Evolutionary conservation across 202 grass and related monocot species (phyloP).

Genomic region (Panicum virgatum): DNA sequence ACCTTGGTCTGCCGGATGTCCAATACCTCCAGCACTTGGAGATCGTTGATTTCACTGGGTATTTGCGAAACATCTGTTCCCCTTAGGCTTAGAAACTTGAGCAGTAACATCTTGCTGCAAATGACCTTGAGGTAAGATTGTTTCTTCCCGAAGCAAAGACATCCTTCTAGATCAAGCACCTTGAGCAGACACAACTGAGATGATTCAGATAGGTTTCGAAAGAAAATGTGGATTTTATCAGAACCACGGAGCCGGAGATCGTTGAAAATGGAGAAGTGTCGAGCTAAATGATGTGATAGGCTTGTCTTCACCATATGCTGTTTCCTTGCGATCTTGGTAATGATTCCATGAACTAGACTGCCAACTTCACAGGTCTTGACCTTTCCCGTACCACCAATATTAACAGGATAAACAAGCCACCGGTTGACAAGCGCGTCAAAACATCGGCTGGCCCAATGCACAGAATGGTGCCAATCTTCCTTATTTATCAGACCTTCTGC

Average conservation of each 20-base stretch:
- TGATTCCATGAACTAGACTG: not conserved
- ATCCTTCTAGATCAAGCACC: not conserved
- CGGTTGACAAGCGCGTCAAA: not conserved
- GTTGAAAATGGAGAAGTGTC: constrained; percentile 23
- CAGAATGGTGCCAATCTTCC: not conserved
- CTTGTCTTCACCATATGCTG: not conserved
- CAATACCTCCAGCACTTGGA: constrained; percentile 17
- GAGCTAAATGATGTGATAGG: not conserved
- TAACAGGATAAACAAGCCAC: not conserved
- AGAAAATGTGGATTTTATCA: not conserved
- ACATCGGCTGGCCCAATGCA: not conserved
- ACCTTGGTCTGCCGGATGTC: constrained; percentile 11
- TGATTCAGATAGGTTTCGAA: not conserved
- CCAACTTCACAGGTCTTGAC: not conserved
- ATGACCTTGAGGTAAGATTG: not conserved
- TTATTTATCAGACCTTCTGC: not conserved
- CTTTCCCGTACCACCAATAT: not conserved
- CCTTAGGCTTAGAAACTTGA: not conserved
- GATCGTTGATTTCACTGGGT: constrained; percentile 5
- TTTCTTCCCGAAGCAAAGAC: not conserved
- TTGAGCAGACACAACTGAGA: not conserved
- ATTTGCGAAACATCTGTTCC: not conserved
- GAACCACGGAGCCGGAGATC: not conserved
- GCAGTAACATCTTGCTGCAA: not conserved
- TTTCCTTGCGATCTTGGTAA: not conserved